Base-by-base conservation (phyloP, 805 yeast species). In the Allodekkera sacchari region DNA sequence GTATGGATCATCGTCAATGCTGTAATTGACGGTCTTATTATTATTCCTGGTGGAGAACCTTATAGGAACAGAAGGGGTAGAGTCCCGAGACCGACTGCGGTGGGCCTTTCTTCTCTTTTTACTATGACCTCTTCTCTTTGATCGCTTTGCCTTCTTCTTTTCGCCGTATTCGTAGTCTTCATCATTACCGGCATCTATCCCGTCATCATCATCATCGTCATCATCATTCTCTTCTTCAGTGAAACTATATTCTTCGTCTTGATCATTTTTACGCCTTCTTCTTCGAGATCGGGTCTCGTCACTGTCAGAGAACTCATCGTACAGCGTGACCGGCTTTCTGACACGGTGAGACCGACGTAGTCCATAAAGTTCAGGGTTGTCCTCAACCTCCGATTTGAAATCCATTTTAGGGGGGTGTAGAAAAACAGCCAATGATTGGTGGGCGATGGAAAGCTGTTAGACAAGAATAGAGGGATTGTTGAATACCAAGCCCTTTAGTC, bases 331-430 rank as follows among this genome's bases (percentile, higher is more conserved):
- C 2, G 57, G 48, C 9, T 41, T 44, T 37, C 76, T 63, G 7
- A 79, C 74, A 46, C 92, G 64, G 26, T 76, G 75, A 4, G 88
- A 78, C 43, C 94, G 68, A 56, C 94, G 71, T 33, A 83, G 63
- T 2, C 94, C 94, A 45, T 83, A 83, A n/a, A 83, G 63, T 49
- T 81, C 94, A 1, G 94, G 94, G 51, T 82, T 77, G 31, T 63
- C 68, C 33, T 71, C 63, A 12, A 78, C 70, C 37, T 77, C 87
- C 6, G 48, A 35, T 19, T 42, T 39, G 12, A 52, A 39, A 22
- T 38, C 48, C 7, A 41, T 30, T n/a, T n/a, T n/a, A n/a, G n/a
- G n/a, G n/a, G n/a, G n/a, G n/a, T n/a, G n/a, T n/a, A n/a, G n/a
- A n/a, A n/a, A n/a, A n/a, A n/a, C n/a, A n/a, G n/a, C n/a, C n/a